phyloP scores from a whole-genome alignment of 495 filamentous ascomycete genomes.

The Penicillium samsonianum region DNA sequence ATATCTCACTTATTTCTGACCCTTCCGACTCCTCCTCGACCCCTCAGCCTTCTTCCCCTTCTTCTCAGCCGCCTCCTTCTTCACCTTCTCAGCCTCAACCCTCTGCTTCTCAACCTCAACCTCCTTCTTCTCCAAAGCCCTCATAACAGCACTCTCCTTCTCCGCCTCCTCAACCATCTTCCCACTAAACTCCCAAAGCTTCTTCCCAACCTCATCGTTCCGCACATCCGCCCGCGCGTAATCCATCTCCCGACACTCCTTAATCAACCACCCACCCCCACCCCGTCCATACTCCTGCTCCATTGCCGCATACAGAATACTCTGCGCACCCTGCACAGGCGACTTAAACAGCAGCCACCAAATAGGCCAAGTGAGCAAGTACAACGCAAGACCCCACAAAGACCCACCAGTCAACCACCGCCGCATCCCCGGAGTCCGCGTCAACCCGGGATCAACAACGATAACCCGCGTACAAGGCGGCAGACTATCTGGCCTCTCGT shows the following conservation, averaged over 20 bases:
- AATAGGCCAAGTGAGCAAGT: slow-evolving; percentile 73
- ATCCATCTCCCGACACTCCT: slow-evolving; percentile 80
- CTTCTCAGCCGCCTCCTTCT: slow-evolving; percentile 44
- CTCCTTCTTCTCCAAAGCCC: slow-evolving; percentile 70
- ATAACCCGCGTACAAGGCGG: slow-evolving; percentile 79
- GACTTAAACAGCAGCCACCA: slow-evolving; percentile 90
- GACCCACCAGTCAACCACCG: slow-evolving; percentile 83
- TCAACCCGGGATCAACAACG: slow-evolving; percentile 80
- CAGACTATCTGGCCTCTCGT: slow-evolving; percentile 76
- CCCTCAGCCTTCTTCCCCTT: slow-evolving; percentile 43
- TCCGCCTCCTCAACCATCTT: slow-evolving; percentile 79
- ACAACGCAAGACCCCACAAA: slow-evolving; percentile 76
- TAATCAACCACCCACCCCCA: slow-evolving; percentile 71
- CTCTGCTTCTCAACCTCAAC: slow-evolving; percentile 52
- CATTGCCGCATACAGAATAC: slow-evolving; percentile 82
- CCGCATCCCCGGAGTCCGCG: slow-evolving; percentile 81
- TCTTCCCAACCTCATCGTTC: slow-evolving; percentile 75
- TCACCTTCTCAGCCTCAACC: slow-evolving; percentile 42
- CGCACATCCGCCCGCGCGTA: slow-evolving; percentile 71
- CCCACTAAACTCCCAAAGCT: slow-evolving; percentile 87
- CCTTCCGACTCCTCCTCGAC: slow-evolving; percentile 48
- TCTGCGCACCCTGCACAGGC: slow-evolving; percentile 78
- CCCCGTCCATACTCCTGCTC: slow-evolving; percentile 66
- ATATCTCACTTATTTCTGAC: slow-evolving; percentile 20
- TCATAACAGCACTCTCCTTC: slow-evolving; percentile 70